A percentile compares a stretch with the other conserved stretches of the same genome.
These are phyloP conservation scores for Podospora comata DNA, from an alignment of 495 filamentous ascomycete genomes.

Conservation along the genomic window DNA sequence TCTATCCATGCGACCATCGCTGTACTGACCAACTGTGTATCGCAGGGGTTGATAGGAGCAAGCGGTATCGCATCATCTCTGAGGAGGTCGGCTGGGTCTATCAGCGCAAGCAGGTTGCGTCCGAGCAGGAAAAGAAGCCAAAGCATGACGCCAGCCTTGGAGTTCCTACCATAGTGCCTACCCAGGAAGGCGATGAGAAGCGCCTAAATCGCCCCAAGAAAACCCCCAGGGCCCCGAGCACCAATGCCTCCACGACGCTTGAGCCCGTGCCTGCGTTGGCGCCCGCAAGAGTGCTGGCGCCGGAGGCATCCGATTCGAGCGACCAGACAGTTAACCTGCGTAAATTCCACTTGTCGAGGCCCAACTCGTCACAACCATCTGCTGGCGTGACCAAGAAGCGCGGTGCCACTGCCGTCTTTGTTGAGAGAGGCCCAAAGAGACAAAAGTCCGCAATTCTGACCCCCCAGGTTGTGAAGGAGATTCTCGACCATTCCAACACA, in stretches of 20 bases:
- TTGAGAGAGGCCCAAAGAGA: slow-evolving; percentile 46
- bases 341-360: slow-evolving; percentile 49
- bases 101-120: slow-evolving; percentile 34
- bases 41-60: slow-evolving; percentile 32
- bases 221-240: not conserved
- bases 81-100: slow-evolving; percentile 40
- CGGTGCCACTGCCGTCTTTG: slow-evolving; percentile 42
- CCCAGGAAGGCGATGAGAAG: slow-evolving; percentile 28
- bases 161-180: slow-evolving; percentile 28
- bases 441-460: slow-evolving; percentile 8
- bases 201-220: slow-evolving; percentile 21
- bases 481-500: slow-evolving; percentile 1
- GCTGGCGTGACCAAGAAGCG: slow-evolving; percentile 39
- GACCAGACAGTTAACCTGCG: slow-evolving; percentile 21
- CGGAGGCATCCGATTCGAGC: slow-evolving; percentile 8
- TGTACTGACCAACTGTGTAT: slow-evolving; percentile 15
- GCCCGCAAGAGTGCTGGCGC: not conserved
- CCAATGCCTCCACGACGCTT: slow-evolving; percentile 6
- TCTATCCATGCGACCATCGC: slow-evolving; percentile 20
- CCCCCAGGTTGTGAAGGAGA: slow-evolving; percentile 5
- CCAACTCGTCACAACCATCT: slow-evolving; percentile 25
- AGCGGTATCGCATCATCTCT: slow-evolving; percentile 38
- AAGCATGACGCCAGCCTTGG: not conserved
- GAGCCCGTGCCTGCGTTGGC: not conserved
- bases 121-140: slow-evolving; percentile 18